Evolutionary conservation across 805 yeast species (phyloP).

Genomic region (Starmera quercuum): DNA sequence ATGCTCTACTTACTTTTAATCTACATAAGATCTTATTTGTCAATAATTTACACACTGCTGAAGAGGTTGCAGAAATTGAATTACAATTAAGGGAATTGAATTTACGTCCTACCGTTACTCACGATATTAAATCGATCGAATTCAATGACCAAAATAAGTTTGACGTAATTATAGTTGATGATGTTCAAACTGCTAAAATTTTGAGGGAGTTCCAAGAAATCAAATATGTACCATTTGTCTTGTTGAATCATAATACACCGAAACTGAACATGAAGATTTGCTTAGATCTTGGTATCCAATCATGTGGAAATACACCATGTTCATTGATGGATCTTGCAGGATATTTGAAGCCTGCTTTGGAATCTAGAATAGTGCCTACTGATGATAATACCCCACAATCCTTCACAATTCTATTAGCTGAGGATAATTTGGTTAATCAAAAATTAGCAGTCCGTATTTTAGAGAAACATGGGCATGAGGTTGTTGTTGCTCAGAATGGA

Average conservation of each 20-base stretch:
- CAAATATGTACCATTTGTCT: slow-evolving; percentile 78
- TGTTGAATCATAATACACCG: slow-evolving; percentile 69
- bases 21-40: slow-evolving; percentile 65
- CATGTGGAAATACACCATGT: slow-evolving; percentile 86
- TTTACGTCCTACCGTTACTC: slow-evolving; percentile 53
- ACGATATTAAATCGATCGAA: slow-evolving; percentile 48
- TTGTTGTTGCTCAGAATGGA: slow-evolving; percentile 83
- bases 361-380: slow-evolving; percentile 71
- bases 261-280: slow-evolving; percentile 75
- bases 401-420: slow-evolving; percentile 72
- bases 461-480: slow-evolving; percentile 80
- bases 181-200: slow-evolving; percentile 64
- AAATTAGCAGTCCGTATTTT: slow-evolving; percentile 79
- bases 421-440: slow-evolving; percentile 82
- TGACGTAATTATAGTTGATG: slow-evolving; percentile 79
- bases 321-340: slow-evolving; percentile 75
- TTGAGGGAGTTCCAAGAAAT: slow-evolving; percentile 67
- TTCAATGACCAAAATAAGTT: slow-evolving; percentile 45
- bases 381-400: slow-evolving; percentile 72
- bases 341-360: slow-evolving; percentile 77
- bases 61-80: slow-evolving; percentile 41
- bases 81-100: slow-evolving; percentile 46
- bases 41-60: slow-evolving; percentile 52
- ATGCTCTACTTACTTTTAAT: slow-evolving; percentile 63
- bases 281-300: slow-evolving; percentile 77